Evolutionary conservation across 2,329 filamentous ascomycete genomes (phyloP).

Genomic region (Sporothrix variecibatus): DNA sequence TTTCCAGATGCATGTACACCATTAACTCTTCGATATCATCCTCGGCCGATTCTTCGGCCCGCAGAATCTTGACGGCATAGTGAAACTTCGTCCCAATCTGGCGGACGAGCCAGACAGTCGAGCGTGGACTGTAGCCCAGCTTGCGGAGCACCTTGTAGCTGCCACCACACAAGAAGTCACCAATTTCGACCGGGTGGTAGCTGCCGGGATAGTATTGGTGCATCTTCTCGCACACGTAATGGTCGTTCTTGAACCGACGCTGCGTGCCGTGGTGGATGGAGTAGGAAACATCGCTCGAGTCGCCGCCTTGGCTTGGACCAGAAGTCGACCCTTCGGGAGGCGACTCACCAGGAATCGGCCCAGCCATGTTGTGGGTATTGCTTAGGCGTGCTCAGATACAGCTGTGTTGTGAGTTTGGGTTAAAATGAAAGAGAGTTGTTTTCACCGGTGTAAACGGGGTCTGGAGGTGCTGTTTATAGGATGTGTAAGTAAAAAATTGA

Average conservation of each 20-base stretch:
- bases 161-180: not conserved
- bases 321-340: not conserved
- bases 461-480: not conserved
- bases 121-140: not conserved
- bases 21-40: not conserved
- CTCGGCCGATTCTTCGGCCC: not conserved
- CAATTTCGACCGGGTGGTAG: not conserved
- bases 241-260: not conserved
- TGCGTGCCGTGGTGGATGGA: too few relatives aligned
- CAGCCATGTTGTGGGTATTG: not conserved
- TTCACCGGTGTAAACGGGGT: not conserved
- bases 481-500: not conserved
- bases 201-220: not conserved
- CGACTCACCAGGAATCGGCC: not conserved
- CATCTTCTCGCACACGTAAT: not conserved
- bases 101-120: not conserved
- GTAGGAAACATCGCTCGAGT: too few relatives aligned
- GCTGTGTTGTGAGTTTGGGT: not conserved
- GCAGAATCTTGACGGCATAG: not conserved
- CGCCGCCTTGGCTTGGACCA: not conserved
- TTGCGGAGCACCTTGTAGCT: not conserved
- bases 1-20: not conserved
- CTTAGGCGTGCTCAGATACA: too few relatives aligned
- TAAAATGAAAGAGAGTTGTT: not conserved
- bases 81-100: not conserved